Base-by-base conservation (phyloP, 805 yeast species). In the Metschnikowia peoriensis region DNA sequence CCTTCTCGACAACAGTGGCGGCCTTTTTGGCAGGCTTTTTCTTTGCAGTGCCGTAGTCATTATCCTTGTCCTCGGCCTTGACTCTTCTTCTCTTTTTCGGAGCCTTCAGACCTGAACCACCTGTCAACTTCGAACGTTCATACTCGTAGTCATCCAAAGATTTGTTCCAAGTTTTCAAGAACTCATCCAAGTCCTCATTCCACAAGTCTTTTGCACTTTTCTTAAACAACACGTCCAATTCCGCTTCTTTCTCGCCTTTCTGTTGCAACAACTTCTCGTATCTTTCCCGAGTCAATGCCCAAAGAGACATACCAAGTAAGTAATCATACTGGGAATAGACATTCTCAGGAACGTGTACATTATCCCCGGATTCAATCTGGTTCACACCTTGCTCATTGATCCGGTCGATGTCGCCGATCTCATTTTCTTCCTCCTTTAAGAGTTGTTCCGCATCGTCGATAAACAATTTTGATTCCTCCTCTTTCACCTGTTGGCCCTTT, bases 211-310 rank as follows among this genome's bases (percentile, higher is more conserved):
- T 89, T 14, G 97, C 91, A 11, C 88, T 75, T 63, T 83, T 76
- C 50, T 80, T 78, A 60, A 91, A 78, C 59, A 94, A 75, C 0
- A 64, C 66, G 43, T 82, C 85, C 61, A 93, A 77, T 64, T 89
- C 96, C 11, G 68, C 74, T 65, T 90, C 93, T 62, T 85, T 86
- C 28, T 75, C 85, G 51, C 83, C 89, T 55, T 83, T 80, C 66
- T 92, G 96, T 49, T 78, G 78, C 61, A 91, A 73, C 58, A 94
- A 74, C 59, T 81, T 85, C 62, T 89, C 92, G 65, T 92, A 94
- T 61, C 94, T 81, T 70, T 94, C 99, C 53, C 78, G 79, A 0
- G 99, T 93, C 65, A 94, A 81, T 38, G 97, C 87, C 94, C 97
- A 90, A 58, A 94, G 85, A 37, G 91, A 82, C 97, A 94, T 88